Percentiles rank a stretch among this genome's conserved stretches.
These are phyloP conservation scores for Candida boleticola DNA, from an alignment of 805 yeast species.

Conservation along the genomic window DNA sequence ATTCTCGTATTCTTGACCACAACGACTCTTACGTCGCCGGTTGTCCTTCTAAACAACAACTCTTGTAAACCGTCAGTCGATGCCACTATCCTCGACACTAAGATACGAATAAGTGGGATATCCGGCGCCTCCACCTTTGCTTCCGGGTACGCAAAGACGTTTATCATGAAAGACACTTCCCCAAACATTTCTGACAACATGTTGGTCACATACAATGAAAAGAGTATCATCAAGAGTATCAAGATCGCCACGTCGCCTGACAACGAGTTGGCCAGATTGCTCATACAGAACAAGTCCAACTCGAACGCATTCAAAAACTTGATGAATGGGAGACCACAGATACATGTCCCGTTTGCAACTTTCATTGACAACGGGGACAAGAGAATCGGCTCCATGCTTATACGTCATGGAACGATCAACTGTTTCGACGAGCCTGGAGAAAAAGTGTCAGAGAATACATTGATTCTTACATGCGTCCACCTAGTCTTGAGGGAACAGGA, in stretches of 20 bases:
- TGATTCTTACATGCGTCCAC: constrained; percentile 22
- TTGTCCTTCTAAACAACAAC: constrained; percentile 22
- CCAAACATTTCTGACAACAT: constrained; percentile 21
- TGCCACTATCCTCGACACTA: constrained; percentile 23
- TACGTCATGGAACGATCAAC: constrained; percentile 21
- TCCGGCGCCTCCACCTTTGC: constrained; percentile 37
- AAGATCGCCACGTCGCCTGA: constrained; percentile 9
- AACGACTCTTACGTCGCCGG: constrained; percentile 8
- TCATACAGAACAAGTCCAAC: constrained; percentile 19
- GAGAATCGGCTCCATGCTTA: constrained; percentile 18
- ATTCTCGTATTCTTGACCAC: constrained; percentile 18
- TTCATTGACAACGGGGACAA: constrained; percentile 25
- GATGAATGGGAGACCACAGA: constrained; percentile 17
- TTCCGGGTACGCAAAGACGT: constrained; percentile 24
- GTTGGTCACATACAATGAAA: not conserved
- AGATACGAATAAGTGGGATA: constrained; percentile 29
- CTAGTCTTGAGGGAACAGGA: constrained; percentile 33
- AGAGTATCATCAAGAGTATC: constrained; percentile 10
- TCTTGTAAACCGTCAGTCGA: constrained; percentile 31
- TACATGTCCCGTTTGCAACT: constrained; percentile 28
- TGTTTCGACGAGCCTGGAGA: constrained; percentile 12
- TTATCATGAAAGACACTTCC: constrained; percentile 17
- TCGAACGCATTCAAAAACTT: constrained; percentile 17
- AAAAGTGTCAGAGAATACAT: constrained; percentile 14
- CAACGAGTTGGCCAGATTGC: constrained; percentile 12